Percentiles rank a stretch among this genome's conserved stretches.
Evolutionary conservation across 495 filamentous ascomycete species (phyloP).

Genomic region (Neurospora sp.): DNA sequence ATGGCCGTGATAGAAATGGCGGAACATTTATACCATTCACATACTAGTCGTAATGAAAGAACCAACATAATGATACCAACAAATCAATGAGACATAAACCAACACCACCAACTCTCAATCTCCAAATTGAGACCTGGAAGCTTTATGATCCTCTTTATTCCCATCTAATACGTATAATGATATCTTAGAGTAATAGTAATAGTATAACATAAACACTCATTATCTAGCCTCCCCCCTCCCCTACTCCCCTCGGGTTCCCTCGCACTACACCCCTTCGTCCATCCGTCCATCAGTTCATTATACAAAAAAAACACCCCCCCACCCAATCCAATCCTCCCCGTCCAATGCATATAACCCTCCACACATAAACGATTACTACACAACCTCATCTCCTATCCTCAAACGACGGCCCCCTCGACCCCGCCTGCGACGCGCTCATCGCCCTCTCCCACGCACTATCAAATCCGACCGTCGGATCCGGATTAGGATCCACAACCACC

Average conservation of each 20-base stretch:
- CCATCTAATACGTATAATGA: neutral
- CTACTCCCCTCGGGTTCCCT: neutral
- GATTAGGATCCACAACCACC: slow-evolving; percentile 34
- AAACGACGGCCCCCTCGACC: neutral
- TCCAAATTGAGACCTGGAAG: too few relatives aligned
- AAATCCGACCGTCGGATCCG: slow-evolving; percentile 36
- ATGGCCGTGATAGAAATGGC: neutral
- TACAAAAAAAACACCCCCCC: neutral
- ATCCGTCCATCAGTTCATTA: neutral
- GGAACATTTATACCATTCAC: neutral
- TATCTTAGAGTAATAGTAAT: neutral
- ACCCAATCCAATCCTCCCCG: neutral
- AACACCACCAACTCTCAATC: neutral
- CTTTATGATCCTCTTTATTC: neutral
- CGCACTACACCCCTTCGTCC: neutral
- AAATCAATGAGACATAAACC: neutral
- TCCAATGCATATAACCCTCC: neutral
- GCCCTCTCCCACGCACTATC: slow-evolving; percentile 61
- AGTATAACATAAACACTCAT: neutral
- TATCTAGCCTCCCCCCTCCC: neutral
- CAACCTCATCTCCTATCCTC: neutral
- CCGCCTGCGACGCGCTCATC: neutral
- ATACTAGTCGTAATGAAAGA: neutral
- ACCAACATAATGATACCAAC: neutral
- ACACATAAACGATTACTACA: neutral